Conservation (phyloP, 805 yeast species). For the Candida coquimbonensis region DNA sequence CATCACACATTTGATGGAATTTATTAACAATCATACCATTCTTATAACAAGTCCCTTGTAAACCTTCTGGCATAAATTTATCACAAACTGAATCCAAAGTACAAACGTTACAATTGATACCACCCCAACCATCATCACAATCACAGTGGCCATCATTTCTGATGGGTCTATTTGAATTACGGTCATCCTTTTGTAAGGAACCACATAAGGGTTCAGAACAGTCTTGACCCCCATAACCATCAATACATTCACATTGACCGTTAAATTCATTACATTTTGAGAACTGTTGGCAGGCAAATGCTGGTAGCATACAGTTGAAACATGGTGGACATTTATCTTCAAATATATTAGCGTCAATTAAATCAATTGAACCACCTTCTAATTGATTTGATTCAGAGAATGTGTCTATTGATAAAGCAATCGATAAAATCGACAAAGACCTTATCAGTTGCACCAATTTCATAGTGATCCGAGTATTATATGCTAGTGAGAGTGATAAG, state of each 20-base stretch:
- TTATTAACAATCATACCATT: constrained; percentile 77
- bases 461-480: too few species aligned
- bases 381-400: constrained; percentile 1
- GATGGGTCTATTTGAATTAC: constrained; percentile 48
- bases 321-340: constrained; percentile 71
- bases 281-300: constrained; percentile 84
- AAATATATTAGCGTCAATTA: constrained; percentile 6
- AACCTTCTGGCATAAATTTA: constrained; percentile 77
- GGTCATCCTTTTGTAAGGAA: constrained; percentile 59
- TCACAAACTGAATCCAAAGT: constrained; percentile 68
- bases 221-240: constrained; percentile 91
- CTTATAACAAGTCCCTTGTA: constrained; percentile 83
- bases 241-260: constrained; percentile 88
- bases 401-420: background rate
- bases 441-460: too few species aligned
- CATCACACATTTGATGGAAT: constrained; percentile 89
- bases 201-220: constrained; percentile 90
- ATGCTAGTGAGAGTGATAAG: too few species aligned
- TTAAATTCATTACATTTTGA: constrained; percentile 82
- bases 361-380: constrained; percentile 1
- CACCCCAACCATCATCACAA: constrained; percentile 86
- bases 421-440: too few species aligned
- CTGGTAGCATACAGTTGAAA: constrained; percentile 90
- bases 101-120: constrained; percentile 92
- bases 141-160: constrained; percentile 48